A percentile compares a stretch with the other conserved stretches of the same genome.
phyloP scores from a whole-genome alignment of 495 filamentous ascomycete genomes.

The Daldinia decipiens region DNA sequence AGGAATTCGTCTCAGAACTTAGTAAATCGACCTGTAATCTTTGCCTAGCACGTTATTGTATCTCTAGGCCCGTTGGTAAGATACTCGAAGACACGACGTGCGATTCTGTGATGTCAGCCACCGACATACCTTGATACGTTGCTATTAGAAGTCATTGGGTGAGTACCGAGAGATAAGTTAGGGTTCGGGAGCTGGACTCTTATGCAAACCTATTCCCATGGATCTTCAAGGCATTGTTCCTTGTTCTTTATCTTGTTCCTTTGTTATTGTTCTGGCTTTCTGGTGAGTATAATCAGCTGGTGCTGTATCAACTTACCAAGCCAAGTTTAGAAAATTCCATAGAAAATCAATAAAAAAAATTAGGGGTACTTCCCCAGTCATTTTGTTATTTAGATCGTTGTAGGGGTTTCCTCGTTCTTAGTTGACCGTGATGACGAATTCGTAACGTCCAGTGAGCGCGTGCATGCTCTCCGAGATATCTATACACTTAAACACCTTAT shows the following conservation, averaged over 20 bases:
- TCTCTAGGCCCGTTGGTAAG: neutral
- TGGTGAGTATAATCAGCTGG: constrained; percentile 3
- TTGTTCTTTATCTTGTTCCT: neutral
- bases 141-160: neutral
- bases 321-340: neutral
- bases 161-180: neutral
- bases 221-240: neutral
- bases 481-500: too few species aligned
- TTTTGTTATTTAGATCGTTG: neutral
- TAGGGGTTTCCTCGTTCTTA: neutral
- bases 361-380: too few species aligned
- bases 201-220: neutral
- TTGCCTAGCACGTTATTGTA: too few species aligned
- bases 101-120: neutral
- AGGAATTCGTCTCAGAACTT: neutral
- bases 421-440: neutral
- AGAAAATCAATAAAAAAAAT: constrained; percentile 2
- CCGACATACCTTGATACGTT: neutral
- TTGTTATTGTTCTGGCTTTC: neutral
- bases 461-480: too few species aligned
- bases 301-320: neutral
- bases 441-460: too few species aligned
- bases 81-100: neutral
- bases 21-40: neutral
- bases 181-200: neutral